Evolutionary conservation across 148 eudicot genomes (phyloP).

Genomic region (Rhododendron molle): DNA sequence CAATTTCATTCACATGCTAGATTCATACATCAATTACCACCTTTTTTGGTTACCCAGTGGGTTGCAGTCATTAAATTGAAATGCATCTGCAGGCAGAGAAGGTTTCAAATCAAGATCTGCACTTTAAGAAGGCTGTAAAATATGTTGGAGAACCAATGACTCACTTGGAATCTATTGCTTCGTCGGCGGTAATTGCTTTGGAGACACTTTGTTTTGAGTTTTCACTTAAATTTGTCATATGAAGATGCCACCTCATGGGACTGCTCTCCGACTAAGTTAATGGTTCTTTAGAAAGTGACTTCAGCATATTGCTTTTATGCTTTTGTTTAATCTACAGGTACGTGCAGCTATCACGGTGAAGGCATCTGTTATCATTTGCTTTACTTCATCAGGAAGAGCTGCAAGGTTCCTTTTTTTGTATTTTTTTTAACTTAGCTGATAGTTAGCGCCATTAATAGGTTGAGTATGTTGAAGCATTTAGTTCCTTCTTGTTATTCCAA

Average conservation of each 20-base stretch:
- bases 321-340: constrained; percentile 40
- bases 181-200: constrained; percentile 60
- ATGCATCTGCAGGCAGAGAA: constrained; percentile 58
- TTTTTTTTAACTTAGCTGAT: background rate
- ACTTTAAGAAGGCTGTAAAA: constrained; percentile 68
- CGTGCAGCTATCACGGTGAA: constrained; percentile 95
- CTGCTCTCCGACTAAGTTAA: background rate
- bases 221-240: background rate
- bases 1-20: background rate
- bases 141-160: constrained; percentile 68
- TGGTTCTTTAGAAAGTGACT: background rate
- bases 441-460: background rate
- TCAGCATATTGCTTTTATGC: background rate
- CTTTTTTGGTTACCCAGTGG: background rate
- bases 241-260: background rate
- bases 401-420: constrained; percentile 49
- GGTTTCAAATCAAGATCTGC: constrained; percentile 66
- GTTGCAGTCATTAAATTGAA: background rate
- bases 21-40: background rate
- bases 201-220: background rate
- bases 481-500: background rate
- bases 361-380: constrained; percentile 94
- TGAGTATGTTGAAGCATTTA: background rate
- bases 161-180: constrained; percentile 80
- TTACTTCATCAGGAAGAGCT: constrained; percentile 95